phyloP scores from a whole-genome alignment of 345 rosid genomes.

The Syzygium aromaticum region DNA sequence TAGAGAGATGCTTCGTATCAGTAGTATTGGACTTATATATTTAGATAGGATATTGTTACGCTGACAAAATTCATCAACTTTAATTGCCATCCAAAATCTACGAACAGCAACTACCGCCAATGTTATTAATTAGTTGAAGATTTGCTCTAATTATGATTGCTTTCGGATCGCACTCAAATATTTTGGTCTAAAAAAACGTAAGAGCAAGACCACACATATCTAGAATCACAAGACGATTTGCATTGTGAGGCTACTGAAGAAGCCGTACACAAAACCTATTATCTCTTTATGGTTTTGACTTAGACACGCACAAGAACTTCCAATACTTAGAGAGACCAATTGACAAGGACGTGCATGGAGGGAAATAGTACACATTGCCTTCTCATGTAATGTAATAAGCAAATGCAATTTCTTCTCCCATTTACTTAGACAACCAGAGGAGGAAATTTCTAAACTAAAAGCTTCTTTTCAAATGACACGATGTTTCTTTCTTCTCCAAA shows the following conservation, averaged over 20 bases:
- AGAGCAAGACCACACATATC: slow-evolving; percentile 6
- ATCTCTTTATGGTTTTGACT: background rate
- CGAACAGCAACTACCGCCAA: background rate
- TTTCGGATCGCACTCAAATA: background rate
- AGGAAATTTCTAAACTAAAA: background rate
- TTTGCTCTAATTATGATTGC: background rate
- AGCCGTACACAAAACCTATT: background rate
- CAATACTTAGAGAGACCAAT: background rate
- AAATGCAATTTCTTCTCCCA: background rate
- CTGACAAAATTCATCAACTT: background rate
- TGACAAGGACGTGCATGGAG: background rate
- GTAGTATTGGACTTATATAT: background rate
- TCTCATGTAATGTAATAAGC: background rate
- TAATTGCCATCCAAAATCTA: too few species aligned
- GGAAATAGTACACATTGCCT: background rate
- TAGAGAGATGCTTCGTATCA: background rate
- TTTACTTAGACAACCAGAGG: background rate
- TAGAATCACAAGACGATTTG: background rate
- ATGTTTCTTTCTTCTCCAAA: background rate
- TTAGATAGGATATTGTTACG: background rate
- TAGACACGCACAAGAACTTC: background rate
- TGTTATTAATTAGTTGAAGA: background rate
- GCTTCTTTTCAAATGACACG: background rate
- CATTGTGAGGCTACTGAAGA: too few species aligned
- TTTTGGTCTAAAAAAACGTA: background rate